Base-by-base conservation (phyloP, 2,329 filamentous ascomycete species). In the Hypoxylon sp. region DNA sequence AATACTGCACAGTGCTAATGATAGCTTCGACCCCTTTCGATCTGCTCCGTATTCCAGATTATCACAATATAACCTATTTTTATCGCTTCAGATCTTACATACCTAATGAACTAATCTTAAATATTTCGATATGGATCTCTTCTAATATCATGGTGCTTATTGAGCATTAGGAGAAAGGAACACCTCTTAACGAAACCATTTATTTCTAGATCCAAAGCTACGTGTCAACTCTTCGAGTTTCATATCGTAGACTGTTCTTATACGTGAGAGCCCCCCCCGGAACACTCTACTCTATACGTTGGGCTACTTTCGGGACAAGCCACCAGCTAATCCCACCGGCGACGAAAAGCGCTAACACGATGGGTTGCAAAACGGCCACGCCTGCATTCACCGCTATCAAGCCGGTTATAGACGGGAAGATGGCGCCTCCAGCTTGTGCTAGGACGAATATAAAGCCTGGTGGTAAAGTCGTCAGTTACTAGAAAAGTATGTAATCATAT, bases 381-480 rank as follows among this genome's bases (percentile, higher is more conserved):
- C 83, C 83, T 0, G 78, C 79, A n/a, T 72, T 69, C 0, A 79
- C 75, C 0, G 84, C 83, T 49, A 86, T 82, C 13, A 86, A 63
- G 2, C 84, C 85, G 0, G 84, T 86, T 2, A 86, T 67, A 0
- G 83, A 83, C 0, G 85, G 85, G 67, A 87, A 86, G 1, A 87
- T 75, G 0, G 84, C 80, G 2, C 82, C 84, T 1, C 85, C 84
- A 2, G 84, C 81, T 72, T 87, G 84, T 0, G 84, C 83, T 2
- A 86, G 72, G 0, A 86, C 82, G 62, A 87, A 86, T 5, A 86
- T 80, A 36, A 86, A 82, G 6, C 80, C 80, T 69, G 19, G 14
- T 1, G 4, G 9, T 34, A 32, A 1, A n/a, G 2, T 28, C 2
- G 13, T 68, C 34, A 59, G 5, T 34, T 17, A 1, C 19, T 3